Base-by-base conservation (phyloP, 2,329 filamentous ascomycete species). In the Beauveria brongniartii region DNA sequence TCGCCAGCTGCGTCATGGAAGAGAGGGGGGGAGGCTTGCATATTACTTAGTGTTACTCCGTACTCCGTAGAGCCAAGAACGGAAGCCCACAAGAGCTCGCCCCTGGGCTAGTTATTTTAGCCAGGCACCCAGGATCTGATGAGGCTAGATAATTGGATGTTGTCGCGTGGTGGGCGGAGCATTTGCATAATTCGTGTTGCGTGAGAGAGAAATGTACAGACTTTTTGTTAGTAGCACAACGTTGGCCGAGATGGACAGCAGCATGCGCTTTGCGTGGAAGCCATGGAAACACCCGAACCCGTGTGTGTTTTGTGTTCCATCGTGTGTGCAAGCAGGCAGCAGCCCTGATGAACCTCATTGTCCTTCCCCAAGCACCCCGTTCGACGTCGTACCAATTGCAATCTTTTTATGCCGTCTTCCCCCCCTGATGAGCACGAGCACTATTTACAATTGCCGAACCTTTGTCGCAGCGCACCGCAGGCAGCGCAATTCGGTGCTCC, bases 101-200 rank as follows among this genome's bases (percentile, higher is more conserved):
- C 48, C 59, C 52, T 55, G 52, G 51, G 24, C 59, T 52, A 52
- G 26, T 9, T 30, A 12, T 10, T 10, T 30, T 58, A 58, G 55
- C 34, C 34, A 37, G 34, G 34, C 34, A 37, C 28, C 51, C 59
- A 61, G 59, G 59, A 46, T 55, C 59, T 55, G 46, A 9, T 46
- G 46, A 9, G 18, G 8, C 43, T 34, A 12, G 16, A 12, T 53
- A n/a, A 61, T 61, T 61, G 59, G 59, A 44, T 22, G 16, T 12
- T 41, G 52, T 34, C 51, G 52, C 52, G 59, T 61, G 59, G 59
- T 61, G 51, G 34, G 52, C 52, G 59, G 56, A 46, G 47, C 50
- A 60, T 44, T 54, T 18, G 37, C 47, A 53, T 52, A 22, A 52
- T 14, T 37, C 5, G 24, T 44, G 26, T 55, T 44, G 41, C 16